Conservation (phyloP, 2,329 filamentous ascomycete genomes). For the Venturia effusa region DNA sequence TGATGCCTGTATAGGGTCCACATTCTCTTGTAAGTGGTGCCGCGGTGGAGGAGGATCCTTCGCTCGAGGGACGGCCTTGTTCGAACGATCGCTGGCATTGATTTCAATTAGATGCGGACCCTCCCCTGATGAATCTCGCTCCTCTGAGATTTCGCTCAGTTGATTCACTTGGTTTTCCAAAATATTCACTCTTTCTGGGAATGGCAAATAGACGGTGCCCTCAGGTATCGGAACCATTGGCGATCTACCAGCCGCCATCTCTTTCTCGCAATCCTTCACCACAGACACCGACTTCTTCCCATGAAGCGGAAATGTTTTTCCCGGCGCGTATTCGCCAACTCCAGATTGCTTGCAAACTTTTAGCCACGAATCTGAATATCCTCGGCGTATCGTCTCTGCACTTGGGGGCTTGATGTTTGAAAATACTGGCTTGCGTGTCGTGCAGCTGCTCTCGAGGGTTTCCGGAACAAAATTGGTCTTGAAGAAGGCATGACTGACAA, state of each 20-base stretch:
- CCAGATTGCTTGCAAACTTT: constrained; percentile 38
- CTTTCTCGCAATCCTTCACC: constrained; percentile 38
- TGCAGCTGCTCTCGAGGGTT: constrained; percentile 34
- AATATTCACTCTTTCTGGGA: constrained; percentile 28
- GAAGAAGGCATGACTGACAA: constrained; percentile 74
- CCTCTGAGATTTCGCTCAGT: constrained; percentile 29
- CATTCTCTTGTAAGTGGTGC: constrained; percentile 26
- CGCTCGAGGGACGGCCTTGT: not conserved
- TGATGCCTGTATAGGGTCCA: constrained; percentile 18
- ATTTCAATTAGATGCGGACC: constrained; percentile 32
- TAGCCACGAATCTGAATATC: constrained; percentile 41
- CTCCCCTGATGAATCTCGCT: constrained; percentile 29
- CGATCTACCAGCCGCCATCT: constrained; percentile 35
- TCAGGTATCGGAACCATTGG: constrained; percentile 38
- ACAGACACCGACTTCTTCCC: constrained; percentile 38
- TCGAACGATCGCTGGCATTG: constrained; percentile 31
- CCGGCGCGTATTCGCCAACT: constrained; percentile 37
- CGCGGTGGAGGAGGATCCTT: constrained; percentile 15
- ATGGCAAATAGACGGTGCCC: constrained; percentile 38
- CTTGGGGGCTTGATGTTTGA: constrained; percentile 32
- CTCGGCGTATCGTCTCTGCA: constrained; percentile 32
- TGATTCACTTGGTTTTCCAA: constrained; percentile 14
- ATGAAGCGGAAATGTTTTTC: constrained; percentile 35
- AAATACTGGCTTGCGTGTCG: constrained; percentile 37
- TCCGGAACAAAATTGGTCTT: constrained; percentile 61